Base-by-base conservation (phyloP, 1,284 basidiomycete species). In the Microbotryomycetes sp. region DNA sequence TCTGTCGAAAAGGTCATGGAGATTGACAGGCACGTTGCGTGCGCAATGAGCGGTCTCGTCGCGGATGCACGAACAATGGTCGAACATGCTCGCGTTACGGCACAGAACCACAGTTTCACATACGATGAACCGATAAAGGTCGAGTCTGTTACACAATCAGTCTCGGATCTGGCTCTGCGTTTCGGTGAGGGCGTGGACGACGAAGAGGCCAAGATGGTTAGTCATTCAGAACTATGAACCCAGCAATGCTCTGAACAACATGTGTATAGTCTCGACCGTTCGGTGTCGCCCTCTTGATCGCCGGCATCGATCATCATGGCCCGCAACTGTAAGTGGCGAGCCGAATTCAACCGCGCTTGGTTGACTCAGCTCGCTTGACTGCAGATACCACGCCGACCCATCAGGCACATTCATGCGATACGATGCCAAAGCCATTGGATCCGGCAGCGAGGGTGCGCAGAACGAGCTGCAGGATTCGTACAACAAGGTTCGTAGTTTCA, bases 1-100 rank as follows among this genome's bases (percentile, higher is more conserved):
- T 93, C 91, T 59, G 94, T 99, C 75, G 96, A 99, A 76, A 98
- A 98, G 81, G 98, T 99, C 75, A 97, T 98, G 93, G 94, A 98
- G 80, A 97, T 98, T 72, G 96, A 99, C 78, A 74, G 78, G 18
- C 96, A 99, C 78, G 83, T 99, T 58, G 96, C 92, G 21, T 97
- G 93, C 71, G 96, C 96, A 58, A 97, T 99, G 92, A 93, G 90
- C 59, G 94, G 94, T 24, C 82, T 99, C 67, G 96, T 91, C 31
- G 96, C 96, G 56, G 96, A 98, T 77, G 96, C 96, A 54, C 84
- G 96, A 69, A 99, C 96, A 50, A 99, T 98, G 90, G 91, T 99
- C 76, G 96, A 99, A 81, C 96, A 98, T 76, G 96, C 94, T n/a
- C 85, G 94, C 62, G 91, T 97, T 59, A 97, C 94, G 78, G 86